Evolutionary conservation across 345 rosid genomes (phyloP).

Genomic region (Brassica carinata): DNA sequence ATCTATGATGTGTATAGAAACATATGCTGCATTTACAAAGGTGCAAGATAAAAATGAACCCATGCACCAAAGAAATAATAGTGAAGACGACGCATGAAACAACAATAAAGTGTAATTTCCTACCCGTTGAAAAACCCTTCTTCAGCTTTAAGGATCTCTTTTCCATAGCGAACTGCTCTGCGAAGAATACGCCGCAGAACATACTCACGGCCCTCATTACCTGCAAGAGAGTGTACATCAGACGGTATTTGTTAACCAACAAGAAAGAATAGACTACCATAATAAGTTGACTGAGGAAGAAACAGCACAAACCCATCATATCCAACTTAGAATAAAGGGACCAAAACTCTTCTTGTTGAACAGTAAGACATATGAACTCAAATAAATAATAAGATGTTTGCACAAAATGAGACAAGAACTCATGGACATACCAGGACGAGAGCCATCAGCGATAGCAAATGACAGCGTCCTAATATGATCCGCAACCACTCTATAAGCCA

Average conservation of each 20-base stretch:
- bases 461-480: constrained; percentile 95
- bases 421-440: constrained; percentile 76
- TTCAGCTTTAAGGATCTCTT: constrained; percentile 81
- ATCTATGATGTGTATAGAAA: not conserved
- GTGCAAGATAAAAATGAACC: not conserved
- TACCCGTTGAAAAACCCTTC: constrained; percentile 96
- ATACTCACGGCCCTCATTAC: constrained; percentile 97
- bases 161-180: constrained; percentile 93
- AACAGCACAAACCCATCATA: not conserved
- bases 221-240: constrained; percentile 43
- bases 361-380: not conserved
- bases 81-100: not conserved
- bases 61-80: not conserved
- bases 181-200: constrained; percentile 97
- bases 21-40: not conserved
- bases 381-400: not conserved
- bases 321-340: not conserved
- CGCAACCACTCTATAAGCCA: constrained; percentile 98
- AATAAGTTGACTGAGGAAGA: constrained; percentile 9
- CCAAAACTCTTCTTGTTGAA: not conserved
- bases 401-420: constrained; percentile 1
- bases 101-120: constrained; percentile 14
- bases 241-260: constrained; percentile 5
- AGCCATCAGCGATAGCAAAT: constrained; percentile 97
- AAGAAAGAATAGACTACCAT: not conserved